phyloP scores from a whole-genome alignment of 352 stramenopile species.

The Globisporangium perplexum region DNA sequence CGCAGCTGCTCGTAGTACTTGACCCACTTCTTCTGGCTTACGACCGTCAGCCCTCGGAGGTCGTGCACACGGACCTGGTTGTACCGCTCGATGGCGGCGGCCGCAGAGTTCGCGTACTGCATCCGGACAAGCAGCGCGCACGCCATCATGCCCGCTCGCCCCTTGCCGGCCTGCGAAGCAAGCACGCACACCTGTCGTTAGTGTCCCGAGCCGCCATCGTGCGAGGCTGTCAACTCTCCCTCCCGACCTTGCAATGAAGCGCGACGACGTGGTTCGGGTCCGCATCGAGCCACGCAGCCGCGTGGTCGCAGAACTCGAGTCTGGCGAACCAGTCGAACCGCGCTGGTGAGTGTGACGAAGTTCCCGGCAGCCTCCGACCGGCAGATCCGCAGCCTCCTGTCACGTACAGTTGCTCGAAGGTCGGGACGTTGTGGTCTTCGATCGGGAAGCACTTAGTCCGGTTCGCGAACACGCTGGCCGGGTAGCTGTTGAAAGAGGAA shows the following conservation, averaged over 20 bases:
- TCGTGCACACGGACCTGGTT: slow-evolving; percentile 60
- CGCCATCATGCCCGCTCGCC: slow-evolving; percentile 72
- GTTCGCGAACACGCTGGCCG: slow-evolving; percentile 36
- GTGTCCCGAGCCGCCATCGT: no score
- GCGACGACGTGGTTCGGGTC: slow-evolving; percentile 41
- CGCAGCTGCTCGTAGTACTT: slow-evolving; percentile 43
- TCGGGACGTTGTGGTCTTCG: slow-evolving; percentile 72
- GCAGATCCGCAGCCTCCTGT: background rate
- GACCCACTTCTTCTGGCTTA: slow-evolving; percentile 71
- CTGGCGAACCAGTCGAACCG: slow-evolving; percentile 18
- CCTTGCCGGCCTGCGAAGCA: slow-evolving; percentile 46
- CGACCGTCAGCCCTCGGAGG: slow-evolving; percentile 49
- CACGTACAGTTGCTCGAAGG: slow-evolving; percentile 55
- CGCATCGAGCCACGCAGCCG: slow-evolving; percentile 45
- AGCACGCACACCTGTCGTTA: no score
- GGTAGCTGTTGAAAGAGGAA: slow-evolving; percentile 27
- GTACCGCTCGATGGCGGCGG: slow-evolving; percentile 54
- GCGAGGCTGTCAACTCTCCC: no score
- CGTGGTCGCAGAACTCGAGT: slow-evolving; percentile 64
- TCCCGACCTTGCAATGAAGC: slow-evolving; percentile 70
- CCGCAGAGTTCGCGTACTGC: slow-evolving; percentile 35
- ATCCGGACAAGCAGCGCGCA: slow-evolving; percentile 72
- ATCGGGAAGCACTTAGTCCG: slow-evolving; percentile 52
- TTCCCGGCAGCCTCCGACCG: no score
- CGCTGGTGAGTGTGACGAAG: background rate